Conservation (phyloP, 139 green algal species). For the Desmodesmus armatus region DNA sequence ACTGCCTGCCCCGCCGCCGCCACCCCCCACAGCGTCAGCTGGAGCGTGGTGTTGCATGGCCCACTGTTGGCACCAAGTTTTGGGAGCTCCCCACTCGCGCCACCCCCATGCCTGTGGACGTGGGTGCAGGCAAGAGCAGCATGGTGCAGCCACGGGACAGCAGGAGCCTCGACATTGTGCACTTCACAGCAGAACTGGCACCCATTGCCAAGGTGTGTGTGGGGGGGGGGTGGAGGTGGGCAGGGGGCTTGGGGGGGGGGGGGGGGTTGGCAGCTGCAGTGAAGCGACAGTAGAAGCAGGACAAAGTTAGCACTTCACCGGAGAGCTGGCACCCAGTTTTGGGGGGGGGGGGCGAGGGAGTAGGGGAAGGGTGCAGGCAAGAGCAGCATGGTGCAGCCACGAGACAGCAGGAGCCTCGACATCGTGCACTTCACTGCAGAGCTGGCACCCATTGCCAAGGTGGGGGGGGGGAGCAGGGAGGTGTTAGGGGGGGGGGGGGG, state of each 20-base stretch:
- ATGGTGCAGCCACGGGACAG: constrained; percentile 49
- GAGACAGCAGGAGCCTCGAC: constrained; percentile 68
- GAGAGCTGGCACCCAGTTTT: constrained; percentile 93
- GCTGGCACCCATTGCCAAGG: constrained; percentile 95
- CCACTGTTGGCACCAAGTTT: constrained; percentile 46
- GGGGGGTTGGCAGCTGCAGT: too few species aligned
- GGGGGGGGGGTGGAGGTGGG: too few species aligned
- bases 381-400: constrained; percentile 11
- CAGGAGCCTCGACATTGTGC: constrained; percentile 80
- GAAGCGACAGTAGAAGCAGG: constrained; percentile 58
- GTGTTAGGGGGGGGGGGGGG: too few species aligned
- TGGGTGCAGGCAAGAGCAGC: constrained; percentile 17
- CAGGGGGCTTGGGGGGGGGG: too few species aligned
- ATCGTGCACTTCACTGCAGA: constrained; percentile 94
- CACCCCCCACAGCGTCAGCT: constrained; percentile 19
- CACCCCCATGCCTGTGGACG: constrained; percentile 43
- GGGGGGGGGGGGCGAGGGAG: too few species aligned
- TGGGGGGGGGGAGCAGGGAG: too few species aligned
- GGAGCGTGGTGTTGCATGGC: constrained; percentile 56
- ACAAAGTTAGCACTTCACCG: constrained; percentile 91
- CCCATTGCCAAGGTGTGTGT: constrained; percentile 89
- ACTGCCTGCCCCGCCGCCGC: background rate
- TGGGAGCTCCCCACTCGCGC: constrained; percentile 57
- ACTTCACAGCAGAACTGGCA: constrained; percentile 95
- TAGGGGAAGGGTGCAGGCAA: background rate